Evolutionary conservation across 257 asterid genomes (phyloP).

Genomic region (Penstemon barbatus): DNA sequence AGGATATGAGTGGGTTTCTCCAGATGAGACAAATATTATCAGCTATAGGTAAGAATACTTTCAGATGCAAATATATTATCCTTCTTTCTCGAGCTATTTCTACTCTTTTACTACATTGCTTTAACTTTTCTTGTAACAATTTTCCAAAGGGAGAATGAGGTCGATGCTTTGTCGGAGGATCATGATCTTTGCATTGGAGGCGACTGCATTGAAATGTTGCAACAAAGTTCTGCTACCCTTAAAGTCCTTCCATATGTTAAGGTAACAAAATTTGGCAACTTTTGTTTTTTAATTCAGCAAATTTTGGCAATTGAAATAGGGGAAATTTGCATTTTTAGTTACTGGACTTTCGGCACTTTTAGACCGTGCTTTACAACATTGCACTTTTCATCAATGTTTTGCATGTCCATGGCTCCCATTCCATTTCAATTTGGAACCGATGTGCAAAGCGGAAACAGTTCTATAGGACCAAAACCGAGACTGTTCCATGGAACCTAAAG

Average conservation of each 20-base stretch:
- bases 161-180: constrained; percentile 71
- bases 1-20: constrained; percentile 86
- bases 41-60: constrained; percentile 55
- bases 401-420: too few relatives aligned
- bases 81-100: constrained; percentile 6
- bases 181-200: constrained; percentile 95
- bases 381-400: too few relatives aligned
- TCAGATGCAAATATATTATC: constrained; percentile 15
- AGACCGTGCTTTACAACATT: too few relatives aligned
- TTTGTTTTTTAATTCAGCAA: background rate
- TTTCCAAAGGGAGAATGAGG: constrained; percentile 69
- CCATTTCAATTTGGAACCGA: too few relatives aligned
- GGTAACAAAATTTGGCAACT: constrained; percentile 42
- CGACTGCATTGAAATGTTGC: constrained; percentile 92
- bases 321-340: too few relatives aligned
- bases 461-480: too few relatives aligned
- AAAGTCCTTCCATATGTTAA: constrained; percentile 92
- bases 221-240: constrained; percentile 67
- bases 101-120: constrained; percentile 25
- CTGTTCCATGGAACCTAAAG: too few relatives aligned
- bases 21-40: constrained; percentile 65
- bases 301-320: background rate
- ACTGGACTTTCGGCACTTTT: too few relatives aligned
- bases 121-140: constrained; percentile 19
- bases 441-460: too few relatives aligned